These are phyloP conservation scores for Tanacetum coccineum DNA, from an alignment of 129 eudicot species.

Conservation along the genomic window DNA sequence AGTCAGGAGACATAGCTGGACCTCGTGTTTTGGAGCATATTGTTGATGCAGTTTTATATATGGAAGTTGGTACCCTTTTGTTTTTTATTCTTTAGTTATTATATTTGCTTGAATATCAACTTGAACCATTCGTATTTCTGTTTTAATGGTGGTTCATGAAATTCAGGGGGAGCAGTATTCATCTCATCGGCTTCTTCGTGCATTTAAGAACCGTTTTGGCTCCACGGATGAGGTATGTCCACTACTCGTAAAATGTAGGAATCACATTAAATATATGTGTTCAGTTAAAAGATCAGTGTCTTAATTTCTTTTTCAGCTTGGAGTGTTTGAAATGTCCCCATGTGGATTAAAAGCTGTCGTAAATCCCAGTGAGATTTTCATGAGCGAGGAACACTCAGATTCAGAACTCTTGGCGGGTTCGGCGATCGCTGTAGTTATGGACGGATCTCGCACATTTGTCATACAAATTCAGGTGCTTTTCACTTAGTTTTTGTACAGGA, in stretches of 20 bases:
- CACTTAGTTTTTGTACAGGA: not conserved
- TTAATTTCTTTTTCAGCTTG: constrained; percentile 47
- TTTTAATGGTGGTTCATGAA: constrained; percentile 4
- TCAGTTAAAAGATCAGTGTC: not conserved
- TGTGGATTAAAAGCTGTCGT: constrained; percentile 66
- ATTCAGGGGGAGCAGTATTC: constrained; percentile 88
- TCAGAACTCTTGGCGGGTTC: constrained; percentile 77
- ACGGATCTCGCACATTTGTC: constrained; percentile 83
- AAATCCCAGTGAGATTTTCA: constrained; percentile 82
- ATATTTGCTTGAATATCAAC: not conserved
- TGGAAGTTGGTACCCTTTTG: constrained; percentile 69
- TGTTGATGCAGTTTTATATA: constrained; percentile 84
- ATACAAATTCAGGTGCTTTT: constrained; percentile 72
- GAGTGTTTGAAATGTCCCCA: constrained; percentile 90
- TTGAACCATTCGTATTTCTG: not conserved
- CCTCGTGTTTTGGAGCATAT: constrained; percentile 98
- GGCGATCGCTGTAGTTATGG: constrained; percentile 81
- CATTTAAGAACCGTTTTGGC: constrained; percentile 92
- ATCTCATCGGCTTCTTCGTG: constrained; percentile 81
- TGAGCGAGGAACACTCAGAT: constrained; percentile 58
- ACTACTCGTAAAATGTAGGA: constrained; percentile 1
- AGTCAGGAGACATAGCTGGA: constrained; percentile 97
- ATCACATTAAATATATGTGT: not conserved
- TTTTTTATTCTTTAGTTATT: constrained; percentile 15
- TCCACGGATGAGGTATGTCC: constrained; percentile 81